phyloP scores from a whole-genome alignment of 345 rosid species.

The Aegle marmelos region DNA sequence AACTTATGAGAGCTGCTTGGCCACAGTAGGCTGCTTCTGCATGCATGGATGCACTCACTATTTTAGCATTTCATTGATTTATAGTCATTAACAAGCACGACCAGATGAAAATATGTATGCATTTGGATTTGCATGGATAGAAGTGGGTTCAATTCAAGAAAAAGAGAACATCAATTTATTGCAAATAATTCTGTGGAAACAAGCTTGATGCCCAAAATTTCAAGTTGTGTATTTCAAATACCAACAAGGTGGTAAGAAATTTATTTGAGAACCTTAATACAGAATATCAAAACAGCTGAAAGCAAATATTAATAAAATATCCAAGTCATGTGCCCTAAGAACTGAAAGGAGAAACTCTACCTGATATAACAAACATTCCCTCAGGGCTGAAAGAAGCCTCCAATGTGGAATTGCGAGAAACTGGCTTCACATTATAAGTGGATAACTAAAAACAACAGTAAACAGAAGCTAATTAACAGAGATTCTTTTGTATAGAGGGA shows the following conservation, averaged over 20 bases:
- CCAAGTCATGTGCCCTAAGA: background rate
- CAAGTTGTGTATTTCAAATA: background rate
- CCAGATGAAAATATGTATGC: background rate
- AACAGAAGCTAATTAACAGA: slow-evolving; percentile 8
- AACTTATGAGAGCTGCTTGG: background rate
- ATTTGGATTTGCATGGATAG: background rate
- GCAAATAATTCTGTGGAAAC: background rate
- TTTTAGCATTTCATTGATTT: background rate
- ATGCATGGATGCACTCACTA: background rate
- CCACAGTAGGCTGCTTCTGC: background rate
- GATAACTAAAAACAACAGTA: slow-evolving; percentile 49
- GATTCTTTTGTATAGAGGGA: background rate
- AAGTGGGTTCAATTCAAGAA: background rate
- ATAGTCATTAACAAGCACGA: background rate
- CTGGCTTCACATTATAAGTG: slow-evolving; percentile 82
- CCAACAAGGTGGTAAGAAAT: background rate
- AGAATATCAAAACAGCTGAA: background rate
- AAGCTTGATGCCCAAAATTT: background rate
- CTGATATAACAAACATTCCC: too few species aligned
- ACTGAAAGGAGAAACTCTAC: slow-evolving; percentile 30
- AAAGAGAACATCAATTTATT: background rate
- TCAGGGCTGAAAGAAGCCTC: slow-evolving; percentile 81
- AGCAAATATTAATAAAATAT: slow-evolving; percentile 1
- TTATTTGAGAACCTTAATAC: background rate
- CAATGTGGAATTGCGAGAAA: slow-evolving; percentile 68